These are phyloP conservation scores for Citrus reticulata DNA, from an alignment of 345 rosid species.

Conservation along the genomic window DNA sequence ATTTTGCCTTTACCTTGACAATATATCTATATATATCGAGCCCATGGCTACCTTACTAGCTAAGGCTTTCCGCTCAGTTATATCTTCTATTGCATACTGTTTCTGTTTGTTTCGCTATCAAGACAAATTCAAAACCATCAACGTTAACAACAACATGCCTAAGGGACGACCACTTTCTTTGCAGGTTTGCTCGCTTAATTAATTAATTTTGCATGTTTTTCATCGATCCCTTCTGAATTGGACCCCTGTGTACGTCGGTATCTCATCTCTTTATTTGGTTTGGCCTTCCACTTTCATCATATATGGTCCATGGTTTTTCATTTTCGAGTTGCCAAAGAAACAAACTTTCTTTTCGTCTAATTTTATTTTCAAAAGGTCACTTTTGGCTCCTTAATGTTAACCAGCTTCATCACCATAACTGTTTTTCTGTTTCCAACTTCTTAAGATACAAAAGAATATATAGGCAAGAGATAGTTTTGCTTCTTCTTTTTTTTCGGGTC, in stretches of 20 bases:
- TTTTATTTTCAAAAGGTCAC: not conserved
- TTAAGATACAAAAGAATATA: not conserved
- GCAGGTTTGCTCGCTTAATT: constrained; percentile 48
- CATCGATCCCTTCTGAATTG: not conserved
- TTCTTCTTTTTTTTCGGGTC: too few species aligned
- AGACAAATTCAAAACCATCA: constrained; percentile 20
- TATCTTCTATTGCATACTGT: constrained; percentile 53
- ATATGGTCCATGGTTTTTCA: not conserved
- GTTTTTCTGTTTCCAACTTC: not conserved
- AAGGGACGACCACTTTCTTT: constrained; percentile 78
- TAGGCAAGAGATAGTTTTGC: too few species aligned
- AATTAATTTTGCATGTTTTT: not conserved
- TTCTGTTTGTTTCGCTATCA: constrained; percentile 56
- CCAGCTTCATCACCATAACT: not conserved
- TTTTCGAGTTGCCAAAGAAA: not conserved
- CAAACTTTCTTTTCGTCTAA: too few species aligned
- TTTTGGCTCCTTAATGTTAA: not conserved
- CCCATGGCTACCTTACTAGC: constrained; percentile 38
- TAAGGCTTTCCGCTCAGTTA: constrained; percentile 46
- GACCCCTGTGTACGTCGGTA: not conserved
- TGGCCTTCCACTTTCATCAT: not conserved
- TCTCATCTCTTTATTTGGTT: not conserved
- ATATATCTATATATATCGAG: not conserved
- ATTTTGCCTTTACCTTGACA: too few species aligned
- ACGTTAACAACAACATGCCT: constrained; percentile 47